Conservation (phyloP, 2,329 filamentous ascomycete species). For the Colletotrichum orbiculare region DNA sequence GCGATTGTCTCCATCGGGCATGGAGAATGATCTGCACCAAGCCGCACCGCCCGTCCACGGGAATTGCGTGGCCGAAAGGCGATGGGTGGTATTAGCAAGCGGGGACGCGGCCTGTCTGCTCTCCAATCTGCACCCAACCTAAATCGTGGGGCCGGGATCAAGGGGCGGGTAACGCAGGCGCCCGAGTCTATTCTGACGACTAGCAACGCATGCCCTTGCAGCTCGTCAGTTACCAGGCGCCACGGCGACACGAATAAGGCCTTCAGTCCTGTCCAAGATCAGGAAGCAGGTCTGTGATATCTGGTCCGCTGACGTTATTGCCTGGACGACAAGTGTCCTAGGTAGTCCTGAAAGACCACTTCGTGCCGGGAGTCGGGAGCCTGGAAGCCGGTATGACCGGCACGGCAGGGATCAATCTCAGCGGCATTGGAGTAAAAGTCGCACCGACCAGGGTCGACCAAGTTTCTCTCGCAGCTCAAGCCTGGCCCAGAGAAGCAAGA, state of each 20-base stretch:
- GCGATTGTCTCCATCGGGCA: conserved; percentile 11
- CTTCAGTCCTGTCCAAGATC: not conserved
- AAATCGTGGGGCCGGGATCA: conserved; percentile 37
- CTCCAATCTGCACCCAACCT: conserved; percentile 35
- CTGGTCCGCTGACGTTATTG: no score
- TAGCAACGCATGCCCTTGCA: conserved; percentile 27
- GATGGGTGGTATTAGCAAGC: conserved; percentile 14
- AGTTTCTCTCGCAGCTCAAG: no score
- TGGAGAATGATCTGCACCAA: conserved; percentile 37
- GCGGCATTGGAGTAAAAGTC: no score
- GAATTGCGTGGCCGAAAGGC: conserved; percentile 11
- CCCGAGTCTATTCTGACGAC: conserved; percentile 37
- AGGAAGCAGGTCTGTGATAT: no score
- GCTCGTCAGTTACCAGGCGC: not conserved
- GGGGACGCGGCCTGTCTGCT: conserved; percentile 18
- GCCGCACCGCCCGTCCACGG: conserved; percentile 22
- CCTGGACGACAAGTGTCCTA: no score
- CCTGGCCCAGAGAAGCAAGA: no score
- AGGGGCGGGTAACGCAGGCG: conserved; percentile 26
- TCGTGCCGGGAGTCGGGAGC: no score
- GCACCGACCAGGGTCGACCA: no score
- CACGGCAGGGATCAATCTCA: no score
- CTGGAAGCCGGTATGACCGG: no score
- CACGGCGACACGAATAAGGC: not conserved
- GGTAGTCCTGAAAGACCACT: no score